Percentiles rank a stretch among this genome's conserved stretches.
Conservation (phyloP, 2,329 filamentous ascomycete species). For the Diaporthe sp. region DNA sequence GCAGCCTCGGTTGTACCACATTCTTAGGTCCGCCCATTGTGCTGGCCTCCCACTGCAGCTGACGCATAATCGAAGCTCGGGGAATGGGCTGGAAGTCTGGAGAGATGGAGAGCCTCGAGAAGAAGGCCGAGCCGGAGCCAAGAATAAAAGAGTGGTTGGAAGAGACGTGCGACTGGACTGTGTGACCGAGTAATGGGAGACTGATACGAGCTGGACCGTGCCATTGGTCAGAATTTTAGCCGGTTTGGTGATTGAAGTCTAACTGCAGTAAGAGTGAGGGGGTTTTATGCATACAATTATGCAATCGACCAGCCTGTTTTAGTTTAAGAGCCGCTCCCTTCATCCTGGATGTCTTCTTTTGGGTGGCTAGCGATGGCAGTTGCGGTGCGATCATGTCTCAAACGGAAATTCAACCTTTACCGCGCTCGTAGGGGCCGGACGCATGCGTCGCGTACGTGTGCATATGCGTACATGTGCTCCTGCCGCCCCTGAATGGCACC, state of each 20-base stretch:
- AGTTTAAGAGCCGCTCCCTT: background rate
- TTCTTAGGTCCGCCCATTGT: no score
- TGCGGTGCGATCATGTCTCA: background rate
- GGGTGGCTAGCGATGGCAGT: background rate
- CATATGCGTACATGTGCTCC: conserved; percentile 11
- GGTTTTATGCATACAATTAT: conserved; percentile 20
- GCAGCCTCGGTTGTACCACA: background rate
- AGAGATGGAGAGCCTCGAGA: background rate
- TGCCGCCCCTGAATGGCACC: conserved; percentile 1
- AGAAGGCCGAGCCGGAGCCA: background rate
- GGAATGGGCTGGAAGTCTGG: background rate
- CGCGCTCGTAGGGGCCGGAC: background rate
- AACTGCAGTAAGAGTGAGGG: background rate
- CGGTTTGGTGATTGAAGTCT: background rate
- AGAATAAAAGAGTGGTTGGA: background rate
- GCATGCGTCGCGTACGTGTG: background rate
- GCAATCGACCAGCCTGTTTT: conserved; percentile 16
- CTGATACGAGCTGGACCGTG: conserved; percentile 12
- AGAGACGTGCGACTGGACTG: background rate
- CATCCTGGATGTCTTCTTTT: background rate
- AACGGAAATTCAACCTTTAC: no score
- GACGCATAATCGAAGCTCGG: no score
- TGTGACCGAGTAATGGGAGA: background rate
- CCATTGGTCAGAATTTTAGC: conserved; percentile 17
- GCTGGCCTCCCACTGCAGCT: background rate